Evolutionary conservation across 2,329 filamentous ascomycete genomes (phyloP).

Genomic region (Fusarium sp.): DNA sequence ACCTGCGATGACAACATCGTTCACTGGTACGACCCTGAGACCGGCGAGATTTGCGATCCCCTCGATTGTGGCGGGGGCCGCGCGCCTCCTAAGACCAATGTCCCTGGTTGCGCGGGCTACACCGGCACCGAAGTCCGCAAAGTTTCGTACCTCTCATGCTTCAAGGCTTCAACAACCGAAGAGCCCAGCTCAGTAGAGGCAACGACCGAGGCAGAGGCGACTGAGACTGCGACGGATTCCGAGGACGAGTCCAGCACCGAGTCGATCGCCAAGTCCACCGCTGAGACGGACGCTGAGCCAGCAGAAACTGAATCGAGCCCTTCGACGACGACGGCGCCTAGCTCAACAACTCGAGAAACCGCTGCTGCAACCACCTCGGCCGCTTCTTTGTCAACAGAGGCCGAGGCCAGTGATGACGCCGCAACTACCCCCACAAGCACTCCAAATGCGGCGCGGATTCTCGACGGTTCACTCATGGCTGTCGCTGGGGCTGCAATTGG

Average conservation of each 20-base stretch:
- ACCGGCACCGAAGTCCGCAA: conserved; percentile 52
- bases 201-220: not conserved
- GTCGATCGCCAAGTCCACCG: not conserved
- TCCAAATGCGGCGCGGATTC: conserved; percentile 14
- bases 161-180: conserved; percentile 23
- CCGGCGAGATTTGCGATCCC: conserved; percentile 66
- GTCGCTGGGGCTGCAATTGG: conserved; percentile 15
- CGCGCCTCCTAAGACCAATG: conserved; percentile 65
- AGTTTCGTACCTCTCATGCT: conserved; percentile 38
- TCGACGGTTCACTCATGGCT: conserved; percentile 14
- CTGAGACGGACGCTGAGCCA: not conserved
- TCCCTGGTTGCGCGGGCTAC: conserved; percentile 65
- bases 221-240: not conserved
- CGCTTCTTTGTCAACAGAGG: conserved; percentile 11
- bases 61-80: conserved; percentile 70
- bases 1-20: conserved; percentile 45
- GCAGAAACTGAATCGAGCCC: not conserved
- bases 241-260: not conserved
- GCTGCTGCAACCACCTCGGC: conserved; percentile 16
- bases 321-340: not conserved
- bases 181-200: conserved; percentile 4
- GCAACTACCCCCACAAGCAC: not conserved
- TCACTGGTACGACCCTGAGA: conserved; percentile 63
- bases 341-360: not conserved
- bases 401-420: not conserved